Conservation (phyloP, 257 asterid species). For the Primulina eburnea region DNA sequence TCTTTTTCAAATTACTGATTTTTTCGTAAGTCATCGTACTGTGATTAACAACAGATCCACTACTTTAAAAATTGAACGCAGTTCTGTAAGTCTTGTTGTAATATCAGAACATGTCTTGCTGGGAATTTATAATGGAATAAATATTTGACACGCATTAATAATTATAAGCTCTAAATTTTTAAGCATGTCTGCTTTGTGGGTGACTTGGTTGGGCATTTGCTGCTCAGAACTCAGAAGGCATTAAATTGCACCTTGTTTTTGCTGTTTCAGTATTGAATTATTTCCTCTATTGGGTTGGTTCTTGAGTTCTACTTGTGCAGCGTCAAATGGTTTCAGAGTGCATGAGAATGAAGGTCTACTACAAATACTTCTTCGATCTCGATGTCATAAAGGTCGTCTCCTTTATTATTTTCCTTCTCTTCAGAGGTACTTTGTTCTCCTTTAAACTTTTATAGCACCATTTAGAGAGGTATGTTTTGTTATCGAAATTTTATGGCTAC, state of each 20-base stretch:
- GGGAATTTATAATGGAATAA: neutral
- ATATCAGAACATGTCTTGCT: neutral
- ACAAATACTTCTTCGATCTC: constrained; percentile 60
- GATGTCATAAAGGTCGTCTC: constrained; percentile 94
- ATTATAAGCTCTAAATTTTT: neutral
- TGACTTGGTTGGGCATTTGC: constrained; percentile 13
- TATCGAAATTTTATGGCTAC: neutral
- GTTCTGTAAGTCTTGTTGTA: neutral
- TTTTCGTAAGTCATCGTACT: neutral
- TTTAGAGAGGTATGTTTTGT: neutral
- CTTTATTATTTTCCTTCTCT: constrained; percentile 73
- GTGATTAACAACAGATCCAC: neutral
- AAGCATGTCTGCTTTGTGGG: constrained; percentile 9
- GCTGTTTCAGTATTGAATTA: constrained; percentile 11
- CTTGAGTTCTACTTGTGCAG: constrained; percentile 36
- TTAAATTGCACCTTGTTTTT: constrained; percentile 1
- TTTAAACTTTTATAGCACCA: constrained; percentile 11
- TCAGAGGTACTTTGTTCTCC: constrained; percentile 43
- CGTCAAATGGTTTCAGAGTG: constrained; percentile 39
- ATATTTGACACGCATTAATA: no score
- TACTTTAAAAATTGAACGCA: constrained; percentile 2
- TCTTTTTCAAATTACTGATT: constrained; percentile 4
- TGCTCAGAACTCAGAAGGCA: constrained; percentile 15
- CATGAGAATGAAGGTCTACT: constrained; percentile 53
- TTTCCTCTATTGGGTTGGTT: constrained; percentile 15